Evolutionary conservation across 176 grass and related monocot genomes (phyloP).

Genomic region (Miscanthus lutarioriparius): DNA sequence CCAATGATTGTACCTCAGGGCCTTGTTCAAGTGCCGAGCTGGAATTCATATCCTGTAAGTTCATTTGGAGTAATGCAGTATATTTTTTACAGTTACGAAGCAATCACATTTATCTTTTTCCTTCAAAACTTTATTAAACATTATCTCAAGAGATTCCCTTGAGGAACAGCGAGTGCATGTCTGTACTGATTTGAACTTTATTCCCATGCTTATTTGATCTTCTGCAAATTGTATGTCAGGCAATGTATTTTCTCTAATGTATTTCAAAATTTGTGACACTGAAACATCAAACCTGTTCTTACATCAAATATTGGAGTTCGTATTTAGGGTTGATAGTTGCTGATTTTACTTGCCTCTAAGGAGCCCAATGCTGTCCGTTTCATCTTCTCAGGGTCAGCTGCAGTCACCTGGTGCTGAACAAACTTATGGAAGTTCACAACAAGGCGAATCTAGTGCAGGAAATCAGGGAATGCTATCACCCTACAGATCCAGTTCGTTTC

Average conservation of each 20-base stretch:
- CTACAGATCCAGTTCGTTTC: conserved; percentile 55
- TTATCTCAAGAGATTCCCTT: not conserved
- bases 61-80: conserved; percentile 5
- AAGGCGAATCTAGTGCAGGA: conserved; percentile 61
- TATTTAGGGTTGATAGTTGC: conserved; percentile 34
- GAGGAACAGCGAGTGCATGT: not conserved
- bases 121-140: not conserved
- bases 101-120: not conserved
- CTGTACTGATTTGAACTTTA: conserved; percentile 13
- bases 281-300: not conserved
- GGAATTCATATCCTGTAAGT: conserved; percentile 90
- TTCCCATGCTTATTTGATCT: conserved; percentile 15
- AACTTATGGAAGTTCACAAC: conserved; percentile 69
- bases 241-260: conserved; percentile 20
- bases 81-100: not conserved
- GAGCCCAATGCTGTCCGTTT: conserved; percentile 59
- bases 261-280: conserved; percentile 13
- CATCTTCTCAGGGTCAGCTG: conserved; percentile 63
- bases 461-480: conserved; percentile 64
- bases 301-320: not conserved
- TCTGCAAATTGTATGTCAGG: conserved; percentile 21
- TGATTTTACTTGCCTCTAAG: conserved; percentile 41
- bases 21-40: conserved; percentile 85
- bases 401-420: conserved; percentile 66
- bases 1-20: conserved; percentile 90